Base-by-base conservation (phyloP, 148 eudicot genomes). In the Arctostaphylos glauca region DNA sequence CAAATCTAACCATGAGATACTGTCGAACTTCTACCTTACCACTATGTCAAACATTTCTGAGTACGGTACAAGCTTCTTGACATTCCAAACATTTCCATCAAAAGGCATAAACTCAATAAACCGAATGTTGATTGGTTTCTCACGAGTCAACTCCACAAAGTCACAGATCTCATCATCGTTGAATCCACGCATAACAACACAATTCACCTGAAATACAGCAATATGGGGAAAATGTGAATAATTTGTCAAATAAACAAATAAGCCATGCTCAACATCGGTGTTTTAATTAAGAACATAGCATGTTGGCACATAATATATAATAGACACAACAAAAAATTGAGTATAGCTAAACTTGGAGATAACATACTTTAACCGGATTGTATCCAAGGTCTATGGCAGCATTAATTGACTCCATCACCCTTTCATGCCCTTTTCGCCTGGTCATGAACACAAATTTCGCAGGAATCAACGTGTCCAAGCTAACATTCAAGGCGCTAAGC, bases 71-170 rank as follows among this genome's bases (percentile, higher is more conserved):
- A 96, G 95, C 89, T 96, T 96, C 92, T 94, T 96, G 81, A 89
- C 93, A 80, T 94, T 96, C 98, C 98, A 96, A 83, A 96, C 96
- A 83, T 96, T 96, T 76, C 98, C 98, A 87, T 96, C 98, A 82
- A 96, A 96, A 12, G 98, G 98, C 98, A 96, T 96, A 86, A 96
- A 96, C 90, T 94, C 98, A 18, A 96, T 96, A 88, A 96, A 96
- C 53, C 98, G 91, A 19, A 96, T 82, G 88, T 94, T 91, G 21
- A 92, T 82, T 77, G 92, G 95, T 81, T 89, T 94, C 76, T 96
- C 97, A 31, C 92, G 93, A 10, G 98, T 96, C 83, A 96, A 84
- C 86, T 91, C 96, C 54, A 92, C 98, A 88, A 96, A 96, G 89
- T 96, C 94, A 85, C 96, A 92, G 38, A 96, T 96, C 87, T 96